A percentile compares a stretch with the other conserved stretches of the same genome.
These are phyloP conservation scores for Tetrastigma voinierianum DNA, from an alignment of 164 flowering plant genomes.

Conservation along the genomic window DNA sequence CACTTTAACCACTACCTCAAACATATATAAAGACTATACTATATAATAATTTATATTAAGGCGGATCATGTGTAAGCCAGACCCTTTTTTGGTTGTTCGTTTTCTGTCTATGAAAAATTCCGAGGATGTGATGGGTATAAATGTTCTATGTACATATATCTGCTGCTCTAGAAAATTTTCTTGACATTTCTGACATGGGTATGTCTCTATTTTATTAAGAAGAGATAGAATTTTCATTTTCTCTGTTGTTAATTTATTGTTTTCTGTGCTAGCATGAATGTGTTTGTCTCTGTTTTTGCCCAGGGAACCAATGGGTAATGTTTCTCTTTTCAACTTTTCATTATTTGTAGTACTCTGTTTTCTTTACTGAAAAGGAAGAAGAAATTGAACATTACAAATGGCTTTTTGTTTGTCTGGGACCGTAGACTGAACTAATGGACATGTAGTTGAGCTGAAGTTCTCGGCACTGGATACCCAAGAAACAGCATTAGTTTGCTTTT, in stretches of 20 bases:
- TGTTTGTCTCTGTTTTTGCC: no score
- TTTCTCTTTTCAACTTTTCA: no score
- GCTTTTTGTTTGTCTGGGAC: no score
- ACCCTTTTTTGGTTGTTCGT: not conserved
- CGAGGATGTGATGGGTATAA: no score
- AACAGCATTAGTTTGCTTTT: no score
- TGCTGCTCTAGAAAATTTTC: not conserved
- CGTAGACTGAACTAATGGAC: no score
- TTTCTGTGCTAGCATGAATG: not conserved
- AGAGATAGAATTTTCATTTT: not conserved
- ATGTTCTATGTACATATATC: not conserved
- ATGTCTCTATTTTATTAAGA: not conserved
- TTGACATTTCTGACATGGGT: not conserved
- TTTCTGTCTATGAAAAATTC: not conserved
- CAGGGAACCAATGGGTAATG: not conserved
- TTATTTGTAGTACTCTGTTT: no score
- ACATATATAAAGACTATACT: not conserved
- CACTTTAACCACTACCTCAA: not conserved
- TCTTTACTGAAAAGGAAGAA: no score
- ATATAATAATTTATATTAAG: not conserved
- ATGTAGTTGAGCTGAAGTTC: no score
- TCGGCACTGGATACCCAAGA: no score
- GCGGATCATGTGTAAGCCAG: not conserved
- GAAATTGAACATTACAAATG: no score
- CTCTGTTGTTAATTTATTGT: not conserved